A percentile compares a stretch with the other conserved stretches of the same genome.
Evolutionary conservation across 2,329 filamentous ascomycete species (phyloP).

Genomic region (Nannizziopsis arthrosporioides): DNA sequence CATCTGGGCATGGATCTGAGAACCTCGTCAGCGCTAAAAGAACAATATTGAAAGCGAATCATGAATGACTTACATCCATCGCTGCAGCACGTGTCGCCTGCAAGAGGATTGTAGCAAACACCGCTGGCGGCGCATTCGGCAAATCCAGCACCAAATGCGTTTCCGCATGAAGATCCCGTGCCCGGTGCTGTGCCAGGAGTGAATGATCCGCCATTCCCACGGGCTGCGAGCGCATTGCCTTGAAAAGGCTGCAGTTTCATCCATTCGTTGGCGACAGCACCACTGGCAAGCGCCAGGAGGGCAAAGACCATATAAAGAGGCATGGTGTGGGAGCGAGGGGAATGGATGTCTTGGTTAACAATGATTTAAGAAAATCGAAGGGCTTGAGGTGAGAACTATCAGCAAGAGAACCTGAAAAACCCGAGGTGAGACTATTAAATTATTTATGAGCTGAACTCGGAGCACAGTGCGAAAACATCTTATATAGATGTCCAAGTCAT

Average conservation of each 20-base stretch:
- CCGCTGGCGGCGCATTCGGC: slow-evolving; percentile 12
- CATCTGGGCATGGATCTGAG: slow-evolving; percentile 15
- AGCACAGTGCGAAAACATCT: no score
- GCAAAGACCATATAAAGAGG: not conserved
- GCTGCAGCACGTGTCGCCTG: slow-evolving; percentile 18
- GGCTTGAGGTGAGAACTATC: no score
- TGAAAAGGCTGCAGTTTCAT: not conserved
- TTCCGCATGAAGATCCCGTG: slow-evolving; percentile 10
- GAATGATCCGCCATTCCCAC: slow-evolving; percentile 10
- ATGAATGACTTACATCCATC: slow-evolving; percentile 15
- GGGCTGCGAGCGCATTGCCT: not conserved
- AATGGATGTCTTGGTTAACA: no score
- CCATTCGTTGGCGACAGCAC: not conserved
- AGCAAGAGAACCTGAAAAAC: no score
- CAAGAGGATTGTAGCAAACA: slow-evolving; percentile 15
- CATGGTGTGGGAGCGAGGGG: not conserved
- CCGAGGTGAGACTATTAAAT: no score
- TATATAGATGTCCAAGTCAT: no score
- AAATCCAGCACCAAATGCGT: slow-evolving; percentile 15
- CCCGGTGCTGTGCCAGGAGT: slow-evolving; percentile 9
- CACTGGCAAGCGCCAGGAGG: not conserved
- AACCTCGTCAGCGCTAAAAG: not conserved
- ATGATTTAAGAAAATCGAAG: no score
- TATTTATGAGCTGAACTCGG: no score
- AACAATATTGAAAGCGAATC: not conserved